Conservation (phyloP, 2,329 filamentous ascomycete genomes). For the Cytospora mali region DNA sequence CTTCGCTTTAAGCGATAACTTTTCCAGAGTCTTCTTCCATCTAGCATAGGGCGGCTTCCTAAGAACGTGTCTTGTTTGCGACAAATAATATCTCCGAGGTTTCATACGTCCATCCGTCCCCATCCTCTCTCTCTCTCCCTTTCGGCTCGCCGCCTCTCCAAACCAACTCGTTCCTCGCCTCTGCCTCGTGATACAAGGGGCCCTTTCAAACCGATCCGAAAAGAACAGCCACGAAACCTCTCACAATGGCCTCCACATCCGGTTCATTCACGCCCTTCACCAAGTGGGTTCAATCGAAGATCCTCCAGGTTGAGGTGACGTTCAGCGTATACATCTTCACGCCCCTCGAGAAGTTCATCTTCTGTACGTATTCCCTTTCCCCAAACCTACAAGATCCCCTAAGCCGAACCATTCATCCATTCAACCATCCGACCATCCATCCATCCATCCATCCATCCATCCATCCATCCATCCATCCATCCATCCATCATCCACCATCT, state of each 20-base stretch:
- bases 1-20: too few relatives aligned
- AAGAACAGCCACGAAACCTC: constrained; percentile 29
- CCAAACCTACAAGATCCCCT: background rate
- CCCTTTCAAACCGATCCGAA: background rate
- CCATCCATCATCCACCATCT: background rate
- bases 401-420: background rate
- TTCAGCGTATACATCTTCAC: constrained; percentile 98
- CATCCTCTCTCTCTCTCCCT: too few relatives aligned
- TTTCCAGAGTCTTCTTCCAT: too few relatives aligned
- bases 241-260: constrained; percentile 42
- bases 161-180: too few relatives aligned
- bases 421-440: background rate
- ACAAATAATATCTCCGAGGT: too few relatives aligned
- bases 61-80: too few relatives aligned
- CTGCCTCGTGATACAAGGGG: too few relatives aligned
- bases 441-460: background rate
- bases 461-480: background rate
- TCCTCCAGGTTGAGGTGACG: constrained; percentile 98
- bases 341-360: constrained; percentile 92
- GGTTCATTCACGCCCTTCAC: constrained; percentile 53
- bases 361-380: constrained; percentile 66
- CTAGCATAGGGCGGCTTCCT: too few relatives aligned
- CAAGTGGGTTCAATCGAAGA: constrained; percentile 89
- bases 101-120: too few relatives aligned
- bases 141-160: too few relatives aligned